These are phyloP conservation scores for Sporisorium graminicola DNA, from an alignment of 1,284 basidiomycete genomes.

Conservation along the genomic window DNA sequence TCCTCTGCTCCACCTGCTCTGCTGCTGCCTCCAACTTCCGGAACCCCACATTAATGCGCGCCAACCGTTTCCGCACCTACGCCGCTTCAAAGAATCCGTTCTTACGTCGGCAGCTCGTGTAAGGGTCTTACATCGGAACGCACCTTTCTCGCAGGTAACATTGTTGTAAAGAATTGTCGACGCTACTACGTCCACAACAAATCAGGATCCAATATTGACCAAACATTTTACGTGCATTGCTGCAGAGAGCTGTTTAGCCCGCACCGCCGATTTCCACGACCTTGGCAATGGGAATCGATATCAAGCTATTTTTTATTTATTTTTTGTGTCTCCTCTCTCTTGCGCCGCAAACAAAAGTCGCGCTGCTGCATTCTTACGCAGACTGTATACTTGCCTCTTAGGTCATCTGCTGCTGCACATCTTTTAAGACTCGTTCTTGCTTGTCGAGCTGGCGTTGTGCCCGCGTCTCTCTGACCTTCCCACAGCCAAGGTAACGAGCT, in stretches of 20 bases:
- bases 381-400: constrained; percentile 3
- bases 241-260: not conserved
- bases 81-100: too few species aligned
- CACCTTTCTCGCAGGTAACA: too few species aligned
- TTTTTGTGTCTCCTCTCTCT: not conserved
- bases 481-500: not conserved
- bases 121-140: too few species aligned
- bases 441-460: not conserved
- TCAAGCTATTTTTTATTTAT: not conserved
- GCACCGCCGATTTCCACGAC: constrained; percentile 31
- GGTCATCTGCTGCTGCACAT: constrained; percentile 13
- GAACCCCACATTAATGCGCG: too few species aligned
- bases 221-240: not conserved
- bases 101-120: too few species aligned
- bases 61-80: too few species aligned
- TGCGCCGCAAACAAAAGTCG: not conserved
- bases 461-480: not conserved
- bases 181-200: too few species aligned
- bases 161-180: too few species aligned
- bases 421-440: not conserved
- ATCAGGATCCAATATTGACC: too few species aligned
- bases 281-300: constrained; percentile 22
- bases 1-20: not conserved
- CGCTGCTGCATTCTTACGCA: not conserved
- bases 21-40: not conserved